Conservation (phyloP, 352 stramenopile species). For the Phytophthora kernoviae region DNA sequence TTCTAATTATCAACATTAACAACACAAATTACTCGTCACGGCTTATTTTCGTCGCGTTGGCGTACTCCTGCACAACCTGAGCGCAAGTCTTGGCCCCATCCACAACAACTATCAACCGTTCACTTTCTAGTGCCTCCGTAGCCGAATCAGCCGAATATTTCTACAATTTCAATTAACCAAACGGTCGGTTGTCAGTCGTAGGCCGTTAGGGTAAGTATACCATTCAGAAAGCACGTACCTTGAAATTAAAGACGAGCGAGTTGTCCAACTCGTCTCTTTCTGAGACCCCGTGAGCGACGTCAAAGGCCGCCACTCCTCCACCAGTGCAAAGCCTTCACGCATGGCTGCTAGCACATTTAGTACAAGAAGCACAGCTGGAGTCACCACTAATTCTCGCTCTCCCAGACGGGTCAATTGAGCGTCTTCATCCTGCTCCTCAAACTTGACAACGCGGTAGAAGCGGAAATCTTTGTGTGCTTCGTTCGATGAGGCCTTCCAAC, state of each 20-base stretch:
- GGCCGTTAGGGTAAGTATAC: not conserved
- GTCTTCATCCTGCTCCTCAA: conserved; percentile 31
- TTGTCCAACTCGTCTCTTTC: conserved; percentile 62
- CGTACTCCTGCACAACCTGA: conserved; percentile 31
- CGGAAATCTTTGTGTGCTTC: conserved; percentile 48
- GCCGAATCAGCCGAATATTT: conserved; percentile 8
- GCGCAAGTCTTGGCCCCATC: conserved; percentile 28
- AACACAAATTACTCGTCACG: conserved; percentile 13
- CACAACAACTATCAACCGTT: conserved; percentile 31
- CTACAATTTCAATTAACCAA: conserved; percentile 6
- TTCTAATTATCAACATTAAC: conserved; percentile 15
- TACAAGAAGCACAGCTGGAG: conserved; percentile 48
- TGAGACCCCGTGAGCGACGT: conserved; percentile 62
- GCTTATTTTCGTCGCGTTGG: conserved; percentile 6
- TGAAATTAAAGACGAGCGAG: conserved; percentile 77
- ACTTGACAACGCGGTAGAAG: conserved; percentile 52
- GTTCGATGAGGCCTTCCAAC: conserved; percentile 46
- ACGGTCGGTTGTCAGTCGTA: not conserved
- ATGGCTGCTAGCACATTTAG: conserved; percentile 48
- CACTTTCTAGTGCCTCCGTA: conserved; percentile 5
- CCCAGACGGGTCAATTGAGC: conserved; percentile 40
- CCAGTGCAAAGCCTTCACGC: conserved; percentile 51
- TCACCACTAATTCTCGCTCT: conserved; percentile 76
- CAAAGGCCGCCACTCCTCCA: conserved; percentile 66
- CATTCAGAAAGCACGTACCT: conserved; percentile 39